Evolutionary conservation across 2,329 filamentous ascomycete genomes (phyloP).

Genomic region (Penicillium corylophilum): DNA sequence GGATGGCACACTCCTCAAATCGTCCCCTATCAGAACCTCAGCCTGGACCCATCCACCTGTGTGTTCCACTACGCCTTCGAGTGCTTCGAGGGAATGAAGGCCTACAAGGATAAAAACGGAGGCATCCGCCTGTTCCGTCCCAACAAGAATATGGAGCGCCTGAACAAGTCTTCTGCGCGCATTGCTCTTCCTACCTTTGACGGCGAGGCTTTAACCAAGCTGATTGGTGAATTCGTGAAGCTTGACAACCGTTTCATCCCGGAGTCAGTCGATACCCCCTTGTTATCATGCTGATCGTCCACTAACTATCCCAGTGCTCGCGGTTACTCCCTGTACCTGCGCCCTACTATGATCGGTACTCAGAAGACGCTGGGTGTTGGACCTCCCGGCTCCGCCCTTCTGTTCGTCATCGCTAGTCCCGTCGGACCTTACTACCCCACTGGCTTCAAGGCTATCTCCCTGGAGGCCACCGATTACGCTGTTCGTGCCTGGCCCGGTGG

Average conservation of each 20-base stretch:
- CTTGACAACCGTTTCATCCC: slow-evolving; percentile 90
- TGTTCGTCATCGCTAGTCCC: slow-evolving; percentile 93
- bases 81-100: slow-evolving; percentile 99
- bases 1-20: slow-evolving; percentile 86
- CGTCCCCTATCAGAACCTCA: slow-evolving; percentile 93
- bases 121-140: slow-evolving; percentile 86
- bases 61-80: slow-evolving; percentile 99
- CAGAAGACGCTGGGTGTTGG: slow-evolving; percentile 91
- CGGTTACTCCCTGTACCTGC: slow-evolving; percentile 93
- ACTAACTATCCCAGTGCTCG: slow-evolving; percentile 47
- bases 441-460: slow-evolving; percentile 93
- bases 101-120: slow-evolving; percentile 83
- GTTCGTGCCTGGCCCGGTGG: slow-evolving; percentile 97
- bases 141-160: slow-evolving; percentile 90
- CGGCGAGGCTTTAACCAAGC: slow-evolving; percentile 68
- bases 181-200: slow-evolving; percentile 92
- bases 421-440: slow-evolving; percentile 98
- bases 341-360: slow-evolving; percentile 95
- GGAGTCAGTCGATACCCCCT: slow-evolving; percentile 48
- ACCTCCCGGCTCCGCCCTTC: slow-evolving; percentile 83
- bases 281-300: neutral
- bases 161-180: slow-evolving; percentile 87
- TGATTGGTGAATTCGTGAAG: slow-evolving; percentile 77
- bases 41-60: slow-evolving; percentile 91
- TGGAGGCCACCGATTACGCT: slow-evolving; percentile 95